Evolutionary conservation across 495 filamentous ascomycete species (phyloP), one percentile per base, ranked within the genome.

Genomic region (Aspergillus steynii): DNA sequence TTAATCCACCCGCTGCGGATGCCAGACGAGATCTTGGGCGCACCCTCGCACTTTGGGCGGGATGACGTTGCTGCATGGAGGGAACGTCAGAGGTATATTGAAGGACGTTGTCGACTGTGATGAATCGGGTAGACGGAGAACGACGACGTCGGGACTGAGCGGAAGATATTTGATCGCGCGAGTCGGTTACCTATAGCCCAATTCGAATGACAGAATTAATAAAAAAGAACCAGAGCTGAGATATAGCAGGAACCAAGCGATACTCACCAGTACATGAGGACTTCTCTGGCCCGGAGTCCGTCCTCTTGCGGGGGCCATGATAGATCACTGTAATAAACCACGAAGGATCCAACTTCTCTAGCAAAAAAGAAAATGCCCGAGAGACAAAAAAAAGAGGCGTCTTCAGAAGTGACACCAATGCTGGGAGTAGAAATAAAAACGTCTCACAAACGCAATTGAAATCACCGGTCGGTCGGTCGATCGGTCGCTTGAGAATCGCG

Each of bases 51-150:
- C 73, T 76, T 14, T 82, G 81, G 26, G 88, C 84, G 0, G 91
- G 90, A 25, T 86, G 82, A 4, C 95, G 87, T 46, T 92, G 91
- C 74, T 98, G 93, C 73, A 91, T 93, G 0, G 95, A 98, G 25
- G 95, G 96, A 5, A 99, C 91, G 65, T 99, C 93, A 37, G 91
- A 96, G 59, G 92, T 86, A 76, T 96, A 90, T 74, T 96, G 92
- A 3, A 99, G 87, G 60, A 98, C 88, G 67, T 92, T 97, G 74
- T 99, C 95, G 68, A 99, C 96, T 12, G 91, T 96, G 65, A 99
- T 91, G 71, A 95, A 87, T 51, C 93, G 91, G 61, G 88, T 93
- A 49, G 84, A 77, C 32, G 80, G 77, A 49, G 73, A 78, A 51
- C 71, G 73, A 47, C 69, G 75, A 31, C 69, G 75, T 59, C 68